Evolutionary conservation across 345 rosid species (phyloP).

Genomic region (Anastatica hierochuntica): DNA sequence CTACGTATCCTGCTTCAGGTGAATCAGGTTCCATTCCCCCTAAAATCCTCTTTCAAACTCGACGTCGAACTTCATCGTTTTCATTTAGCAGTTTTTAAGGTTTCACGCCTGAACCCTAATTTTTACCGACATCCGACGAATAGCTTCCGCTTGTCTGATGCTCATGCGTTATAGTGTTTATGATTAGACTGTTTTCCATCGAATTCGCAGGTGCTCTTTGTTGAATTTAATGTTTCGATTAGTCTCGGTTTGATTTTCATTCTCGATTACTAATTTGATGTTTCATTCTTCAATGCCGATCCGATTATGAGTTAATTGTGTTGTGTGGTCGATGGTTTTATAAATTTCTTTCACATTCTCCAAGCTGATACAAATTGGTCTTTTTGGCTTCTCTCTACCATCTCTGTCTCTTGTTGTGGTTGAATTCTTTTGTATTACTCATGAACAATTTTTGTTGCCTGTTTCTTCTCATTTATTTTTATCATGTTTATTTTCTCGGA

Average conservation of each 20-base stretch:
- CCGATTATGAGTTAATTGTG: not conserved
- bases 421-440: not conserved
- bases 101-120: slow-evolving; percentile 15
- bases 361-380: not conserved
- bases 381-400: not conserved
- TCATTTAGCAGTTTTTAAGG: not conserved
- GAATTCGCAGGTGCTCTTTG: not conserved
- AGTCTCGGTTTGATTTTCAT: not conserved
- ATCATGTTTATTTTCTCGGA: no score
- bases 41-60: not conserved
- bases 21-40: not conserved
- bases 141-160: not conserved
- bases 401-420: not conserved
- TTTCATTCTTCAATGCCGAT: slow-evolving; percentile 5
- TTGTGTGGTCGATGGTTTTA: not conserved
- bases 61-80: no score
- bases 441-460: no score
- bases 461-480: not conserved
- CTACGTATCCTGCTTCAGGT: not conserved
- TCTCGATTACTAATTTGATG: not conserved
- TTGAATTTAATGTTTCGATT: not conserved
- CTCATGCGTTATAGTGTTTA: not conserved
- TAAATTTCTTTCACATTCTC: no score
- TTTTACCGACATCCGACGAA: not conserved
- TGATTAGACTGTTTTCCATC: not conserved